These are phyloP conservation scores for Apiospora kogelbergensis DNA, from an alignment of 2,329 filamentous ascomycete genomes.

Conservation along the genomic window DNA sequence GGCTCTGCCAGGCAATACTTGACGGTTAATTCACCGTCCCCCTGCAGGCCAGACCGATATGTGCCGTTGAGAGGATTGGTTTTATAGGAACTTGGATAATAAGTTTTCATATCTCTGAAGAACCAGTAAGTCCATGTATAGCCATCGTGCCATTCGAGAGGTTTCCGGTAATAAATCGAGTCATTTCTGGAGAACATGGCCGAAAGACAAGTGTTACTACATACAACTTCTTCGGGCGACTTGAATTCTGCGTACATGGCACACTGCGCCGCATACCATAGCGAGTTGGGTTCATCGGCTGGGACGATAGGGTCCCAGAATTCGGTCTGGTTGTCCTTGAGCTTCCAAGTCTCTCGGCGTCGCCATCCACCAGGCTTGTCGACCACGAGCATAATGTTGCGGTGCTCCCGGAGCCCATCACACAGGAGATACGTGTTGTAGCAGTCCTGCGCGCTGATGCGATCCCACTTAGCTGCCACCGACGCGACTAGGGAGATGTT, in stretches of 20 bases:
- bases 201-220: neutral
- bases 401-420: neutral
- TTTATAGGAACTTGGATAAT: neutral
- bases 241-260: conserved; percentile 10
- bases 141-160: neutral
- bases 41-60: neutral
- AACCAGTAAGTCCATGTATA: neutral
- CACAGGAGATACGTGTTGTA: conserved; percentile 6
- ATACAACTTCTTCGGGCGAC: neutral
- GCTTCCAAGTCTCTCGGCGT: conserved; percentile 22
- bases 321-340: conserved; percentile 16
- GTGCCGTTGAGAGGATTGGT: neutral
- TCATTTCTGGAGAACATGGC: neutral
- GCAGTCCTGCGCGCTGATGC: conserved; percentile 8
- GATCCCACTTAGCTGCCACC: neutral
- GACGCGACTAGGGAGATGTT: neutral
- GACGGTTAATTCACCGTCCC: conserved; percentile 12
- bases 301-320: conserved; percentile 22
- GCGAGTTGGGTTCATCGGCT: conserved; percentile 16
- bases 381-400: conserved; percentile 9
- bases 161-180: neutral
- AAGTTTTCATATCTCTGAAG: neutral
- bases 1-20: conserved; percentile 22
- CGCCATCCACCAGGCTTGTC: conserved; percentile 20
- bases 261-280: conserved; percentile 21